Evolutionary conservation across 176 grass and related monocot genomes (phyloP).

Genomic region (Musa itinerans): DNA sequence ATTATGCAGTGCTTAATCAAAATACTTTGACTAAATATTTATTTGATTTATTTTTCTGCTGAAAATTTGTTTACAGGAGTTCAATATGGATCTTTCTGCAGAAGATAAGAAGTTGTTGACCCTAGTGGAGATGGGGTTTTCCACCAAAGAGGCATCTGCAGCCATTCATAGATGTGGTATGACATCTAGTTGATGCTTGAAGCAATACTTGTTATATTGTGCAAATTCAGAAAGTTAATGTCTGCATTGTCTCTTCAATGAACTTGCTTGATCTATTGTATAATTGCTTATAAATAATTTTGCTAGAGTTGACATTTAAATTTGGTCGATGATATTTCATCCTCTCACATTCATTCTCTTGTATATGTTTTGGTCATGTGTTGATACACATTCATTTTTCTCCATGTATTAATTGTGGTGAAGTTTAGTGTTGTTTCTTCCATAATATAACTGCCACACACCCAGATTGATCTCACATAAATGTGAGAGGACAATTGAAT

Average conservation of each 20-base stretch:
- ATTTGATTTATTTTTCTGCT: not conserved
- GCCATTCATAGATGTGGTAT: constrained; percentile 84
- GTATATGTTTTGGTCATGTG: too few relatives aligned
- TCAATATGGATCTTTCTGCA: constrained; percentile 49
- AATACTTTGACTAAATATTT: not conserved
- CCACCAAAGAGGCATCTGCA: constrained; percentile 40
- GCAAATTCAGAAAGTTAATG: not conserved
- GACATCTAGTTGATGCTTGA: constrained; percentile 12
- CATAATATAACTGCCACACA: too few relatives aligned
- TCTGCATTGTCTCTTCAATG: not conserved
- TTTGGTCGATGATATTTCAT: too few relatives aligned
- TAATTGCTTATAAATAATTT: too few relatives aligned
- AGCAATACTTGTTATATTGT: not conserved
- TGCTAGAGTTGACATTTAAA: too few relatives aligned
- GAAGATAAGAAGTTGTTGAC: constrained; percentile 39
- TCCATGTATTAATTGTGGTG: too few relatives aligned
- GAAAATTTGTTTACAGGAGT: constrained; percentile 40
- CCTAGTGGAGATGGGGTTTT: constrained; percentile 70
- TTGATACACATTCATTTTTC: too few relatives aligned
- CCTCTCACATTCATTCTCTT: too few relatives aligned
- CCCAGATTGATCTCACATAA: too few relatives aligned
- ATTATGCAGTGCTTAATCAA: not conserved
- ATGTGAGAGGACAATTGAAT: too few relatives aligned
- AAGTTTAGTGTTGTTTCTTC: too few relatives aligned
- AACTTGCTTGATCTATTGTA: not conserved